Evolutionary conservation across 345 rosid genomes (phyloP).

Genomic region (Excoecaria cochinchinensis): DNA sequence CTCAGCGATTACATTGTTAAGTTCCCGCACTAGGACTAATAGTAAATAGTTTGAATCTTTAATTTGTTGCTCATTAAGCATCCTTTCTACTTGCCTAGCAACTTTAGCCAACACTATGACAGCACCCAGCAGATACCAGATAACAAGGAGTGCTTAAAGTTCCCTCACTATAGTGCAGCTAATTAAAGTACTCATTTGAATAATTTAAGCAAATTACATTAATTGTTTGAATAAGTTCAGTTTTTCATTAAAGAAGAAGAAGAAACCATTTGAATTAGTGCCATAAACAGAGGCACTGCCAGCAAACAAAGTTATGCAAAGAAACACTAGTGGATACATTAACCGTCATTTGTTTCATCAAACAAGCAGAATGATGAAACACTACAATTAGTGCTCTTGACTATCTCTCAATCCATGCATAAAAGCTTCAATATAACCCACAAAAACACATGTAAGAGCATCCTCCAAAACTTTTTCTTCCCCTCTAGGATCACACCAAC

Average conservation of each 20-base stretch:
- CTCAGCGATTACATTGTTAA: neutral
- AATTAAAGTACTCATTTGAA: neutral
- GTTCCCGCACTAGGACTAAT: neutral
- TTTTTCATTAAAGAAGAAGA: too few relatives aligned
- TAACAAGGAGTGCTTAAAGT: too few relatives aligned
- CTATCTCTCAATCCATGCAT: neutral
- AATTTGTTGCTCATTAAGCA: neutral
- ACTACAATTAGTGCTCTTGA: neutral
- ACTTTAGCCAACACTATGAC: neutral
- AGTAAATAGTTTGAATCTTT: neutral
- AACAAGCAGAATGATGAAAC: neutral
- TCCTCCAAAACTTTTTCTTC: neutral
- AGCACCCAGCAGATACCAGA: neutral
- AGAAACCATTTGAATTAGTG: neutral
- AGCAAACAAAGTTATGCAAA: neutral
- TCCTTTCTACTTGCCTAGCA: neutral
- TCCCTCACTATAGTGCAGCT: neutral
- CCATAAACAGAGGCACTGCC: neutral
- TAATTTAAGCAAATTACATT: neutral
- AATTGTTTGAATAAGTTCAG: neutral
- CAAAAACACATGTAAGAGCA: neutral
- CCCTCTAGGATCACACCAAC: neutral
- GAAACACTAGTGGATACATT: neutral
- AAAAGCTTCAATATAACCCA: neutral
- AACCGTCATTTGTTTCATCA: neutral